A percentile compares a stretch with the other conserved stretches of the same genome.
Evolutionary conservation across 2,329 filamentous ascomycete species (phyloP).

Genomic region (Septoria petroselini): DNA sequence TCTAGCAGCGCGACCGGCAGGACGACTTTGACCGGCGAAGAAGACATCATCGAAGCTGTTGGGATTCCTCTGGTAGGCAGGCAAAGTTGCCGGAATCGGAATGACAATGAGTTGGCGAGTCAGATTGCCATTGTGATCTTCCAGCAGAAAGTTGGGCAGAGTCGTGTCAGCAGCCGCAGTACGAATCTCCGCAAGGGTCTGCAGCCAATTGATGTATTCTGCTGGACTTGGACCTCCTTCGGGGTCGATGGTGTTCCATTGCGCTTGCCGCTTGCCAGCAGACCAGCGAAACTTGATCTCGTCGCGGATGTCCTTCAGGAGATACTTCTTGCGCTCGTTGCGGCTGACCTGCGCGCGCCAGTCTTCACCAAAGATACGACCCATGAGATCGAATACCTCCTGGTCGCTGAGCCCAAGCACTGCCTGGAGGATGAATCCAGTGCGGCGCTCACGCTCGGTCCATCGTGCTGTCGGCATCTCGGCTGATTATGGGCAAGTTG

Average conservation of each 20-base stretch:
- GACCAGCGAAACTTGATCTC: conserved; percentile 4
- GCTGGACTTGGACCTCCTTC: not conserved
- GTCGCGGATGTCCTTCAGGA: not conserved
- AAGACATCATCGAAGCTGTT: too few species aligned
- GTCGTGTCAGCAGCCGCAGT: not conserved
- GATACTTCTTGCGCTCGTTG: not conserved
- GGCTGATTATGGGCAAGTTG: too few species aligned
- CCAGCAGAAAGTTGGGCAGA: too few species aligned
- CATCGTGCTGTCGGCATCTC: not conserved
- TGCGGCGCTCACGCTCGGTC: not conserved
- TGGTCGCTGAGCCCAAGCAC: not conserved
- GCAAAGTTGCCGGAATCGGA: too few species aligned
- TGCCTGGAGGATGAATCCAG: not conserved
- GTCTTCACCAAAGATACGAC: not conserved
- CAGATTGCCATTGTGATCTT: too few species aligned
- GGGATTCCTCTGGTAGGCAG: too few species aligned
- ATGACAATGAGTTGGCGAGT: too few species aligned
- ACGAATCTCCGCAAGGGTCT: not conserved
- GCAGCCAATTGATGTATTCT: not conserved
- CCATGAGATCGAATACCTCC: not conserved
- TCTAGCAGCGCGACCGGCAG: too few species aligned
- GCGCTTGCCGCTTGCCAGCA: not conserved
- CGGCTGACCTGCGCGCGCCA: not conserved
- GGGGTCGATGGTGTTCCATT: conserved; percentile 1
- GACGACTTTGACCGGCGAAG: too few species aligned